Base-by-base conservation (phyloP, 2,329 filamentous ascomycete genomes). In the Myriosclerotinia scirpicola region DNA sequence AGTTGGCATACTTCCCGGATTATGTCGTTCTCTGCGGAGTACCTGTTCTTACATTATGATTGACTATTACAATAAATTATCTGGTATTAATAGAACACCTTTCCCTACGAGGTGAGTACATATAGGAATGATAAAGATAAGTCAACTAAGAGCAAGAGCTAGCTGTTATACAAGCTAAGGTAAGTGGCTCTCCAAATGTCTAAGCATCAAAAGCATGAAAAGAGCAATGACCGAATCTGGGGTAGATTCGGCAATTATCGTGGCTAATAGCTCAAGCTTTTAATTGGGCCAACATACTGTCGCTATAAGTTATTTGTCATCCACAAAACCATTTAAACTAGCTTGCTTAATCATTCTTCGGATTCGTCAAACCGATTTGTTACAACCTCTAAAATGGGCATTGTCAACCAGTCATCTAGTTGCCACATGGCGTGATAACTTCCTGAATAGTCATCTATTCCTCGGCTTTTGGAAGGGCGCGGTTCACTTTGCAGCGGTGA, bases 281-380 rank as follows among this genome's bases (percentile, higher is more conserved):
- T 58, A 11, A 59, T 59, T 59, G 40, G 55, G 12, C 15, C 11
- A 15, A 14, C 4, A 20, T 46, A 54, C 34, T 20, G 3, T n/a
- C n/a, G n/a, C n/a, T n/a, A 34, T 34, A 34, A 34, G 30, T 34
- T 44, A 59, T 59, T 59, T 59, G 40, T 46, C 40, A 59, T 34
- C 40, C 12, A n/a, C 5, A 34, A 5, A 34, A 34, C 2, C 30
- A 34, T 34, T 34, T 14, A 7, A n/a, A 5, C 6, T n/a, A 12
- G 55, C 40, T 30, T 12, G 26, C 17, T 22, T 59, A 46, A 34
- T 30, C 30, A n/a, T 14, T 22, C 30, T 8, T 58, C 54, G 8
- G 15, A 30, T 20, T 15, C 22, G 4, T 22, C 54, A 30, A 58
- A 2, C 22, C 55, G 38, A 58, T n/a, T n/a, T 34, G 26, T 58